These are phyloP conservation scores for Pyronema omphalodes DNA, from an alignment of 495 filamentous ascomycete species.

Conservation along the genomic window DNA sequence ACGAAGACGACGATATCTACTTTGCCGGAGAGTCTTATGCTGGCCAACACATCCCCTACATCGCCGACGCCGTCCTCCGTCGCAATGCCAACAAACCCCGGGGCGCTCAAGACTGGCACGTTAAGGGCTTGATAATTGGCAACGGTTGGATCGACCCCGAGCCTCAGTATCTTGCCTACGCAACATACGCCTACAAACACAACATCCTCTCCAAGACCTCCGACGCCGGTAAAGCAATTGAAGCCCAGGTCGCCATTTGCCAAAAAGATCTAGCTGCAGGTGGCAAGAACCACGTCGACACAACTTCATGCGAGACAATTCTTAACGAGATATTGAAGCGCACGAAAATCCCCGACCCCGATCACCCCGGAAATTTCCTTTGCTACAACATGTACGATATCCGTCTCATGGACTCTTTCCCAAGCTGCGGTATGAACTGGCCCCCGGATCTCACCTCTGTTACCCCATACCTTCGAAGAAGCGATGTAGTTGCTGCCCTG, in stretches of 20 bases:
- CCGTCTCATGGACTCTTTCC: conserved; percentile 51
- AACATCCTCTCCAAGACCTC: conserved; percentile 51
- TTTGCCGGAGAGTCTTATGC: conserved; percentile 91
- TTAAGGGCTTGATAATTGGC: conserved; percentile 80
- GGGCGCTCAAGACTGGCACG: conserved; percentile 44
- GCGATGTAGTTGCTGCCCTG: conserved; percentile 62
- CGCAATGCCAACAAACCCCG: conserved; percentile 38
- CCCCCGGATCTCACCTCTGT: conserved; percentile 62
- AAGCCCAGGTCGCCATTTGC: conserved; percentile 51
- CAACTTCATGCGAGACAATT: conserved; percentile 51
- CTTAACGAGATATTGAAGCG: conserved; percentile 46
- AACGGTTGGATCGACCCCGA: conserved; percentile 89
- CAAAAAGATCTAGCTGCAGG: conserved; percentile 34
- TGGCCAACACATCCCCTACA: conserved; percentile 93
- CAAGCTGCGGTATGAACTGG: conserved; percentile 88
- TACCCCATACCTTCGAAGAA: conserved; percentile 63
- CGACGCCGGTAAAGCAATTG: conserved; percentile 42
- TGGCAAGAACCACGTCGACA: conserved; percentile 45
- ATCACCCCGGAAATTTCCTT: conserved; percentile 28
- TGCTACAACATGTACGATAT: conserved; percentile 95
- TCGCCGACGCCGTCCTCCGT: conserved; percentile 68
- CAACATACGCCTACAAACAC: conserved; percentile 57
- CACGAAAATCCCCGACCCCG: conserved; percentile 29
- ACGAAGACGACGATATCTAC: conserved; percentile 82
- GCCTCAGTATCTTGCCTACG: conserved; percentile 81